Conservation (phyloP, 73 alveolate species). For the Paramecium bursaria region DNA sequence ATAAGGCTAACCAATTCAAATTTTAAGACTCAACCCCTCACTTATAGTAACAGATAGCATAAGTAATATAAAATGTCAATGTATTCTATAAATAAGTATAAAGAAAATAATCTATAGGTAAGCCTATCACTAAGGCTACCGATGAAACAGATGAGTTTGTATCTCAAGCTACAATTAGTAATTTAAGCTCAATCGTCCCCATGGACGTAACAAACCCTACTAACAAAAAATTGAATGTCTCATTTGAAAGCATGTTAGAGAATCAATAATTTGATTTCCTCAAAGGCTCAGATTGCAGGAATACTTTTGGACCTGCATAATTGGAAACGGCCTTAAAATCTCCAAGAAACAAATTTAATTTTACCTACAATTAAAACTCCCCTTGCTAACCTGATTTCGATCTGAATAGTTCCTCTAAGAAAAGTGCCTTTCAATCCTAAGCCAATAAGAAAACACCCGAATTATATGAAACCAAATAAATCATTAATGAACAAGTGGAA, state of each 20-base stretch:
- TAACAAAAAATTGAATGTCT: constrained; percentile 43
- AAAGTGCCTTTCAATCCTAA: background rate
- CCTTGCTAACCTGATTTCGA: constrained; percentile 55
- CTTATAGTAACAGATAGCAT: background rate
- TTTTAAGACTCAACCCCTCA: background rate
- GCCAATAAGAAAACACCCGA: background rate
- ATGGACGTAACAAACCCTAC: constrained; percentile 18
- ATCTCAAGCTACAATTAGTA: constrained; percentile 31
- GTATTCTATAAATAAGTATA: background rate
- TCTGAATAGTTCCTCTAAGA: constrained; percentile 50
- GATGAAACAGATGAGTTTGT: constrained; percentile 39
- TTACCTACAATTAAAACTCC: background rate
- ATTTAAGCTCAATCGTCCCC: constrained; percentile 48
- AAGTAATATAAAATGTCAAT: background rate
- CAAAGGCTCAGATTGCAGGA: constrained; percentile 60
- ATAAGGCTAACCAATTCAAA: background rate
- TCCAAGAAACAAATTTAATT: background rate
- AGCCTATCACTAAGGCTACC: constrained; percentile 2
- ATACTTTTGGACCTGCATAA: constrained; percentile 41
- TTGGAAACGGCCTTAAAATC: constrained; percentile 29
- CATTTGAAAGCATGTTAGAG: constrained; percentile 51
- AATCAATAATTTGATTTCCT: constrained; percentile 24
- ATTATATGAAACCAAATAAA: background rate
- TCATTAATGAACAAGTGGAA: background rate
- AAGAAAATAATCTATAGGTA: background rate